Evolutionary conservation across 345 rosid genomes (phyloP).

Genomic region (Syzygium aqueum): DNA sequence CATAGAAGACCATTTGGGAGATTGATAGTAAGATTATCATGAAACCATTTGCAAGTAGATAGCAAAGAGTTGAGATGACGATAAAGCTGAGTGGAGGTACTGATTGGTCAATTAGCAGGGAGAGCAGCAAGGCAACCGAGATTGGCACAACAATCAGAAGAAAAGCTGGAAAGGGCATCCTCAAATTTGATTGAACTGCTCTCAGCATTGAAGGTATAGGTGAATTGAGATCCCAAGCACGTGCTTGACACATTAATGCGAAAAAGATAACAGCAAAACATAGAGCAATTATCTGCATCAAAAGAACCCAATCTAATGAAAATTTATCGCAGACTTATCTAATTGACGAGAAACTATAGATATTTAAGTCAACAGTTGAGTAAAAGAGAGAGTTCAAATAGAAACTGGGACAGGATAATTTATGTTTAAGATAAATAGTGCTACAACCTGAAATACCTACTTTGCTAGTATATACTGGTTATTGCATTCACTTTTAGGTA

Average conservation of each 20-base stretch:
- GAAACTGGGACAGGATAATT: neutral
- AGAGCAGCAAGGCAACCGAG: slow-evolving; percentile 37
- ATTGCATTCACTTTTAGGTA: neutral
- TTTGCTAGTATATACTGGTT: neutral
- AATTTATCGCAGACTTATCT: neutral
- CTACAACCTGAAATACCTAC: neutral
- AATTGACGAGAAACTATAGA: neutral
- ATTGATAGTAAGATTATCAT: slow-evolving; percentile 42
- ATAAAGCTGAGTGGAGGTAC: slow-evolving; percentile 69
- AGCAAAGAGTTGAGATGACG: slow-evolving; percentile 55
- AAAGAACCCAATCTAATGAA: slow-evolving; percentile 2
- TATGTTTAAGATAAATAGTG: neutral
- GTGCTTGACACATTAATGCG: slow-evolving; percentile 79
- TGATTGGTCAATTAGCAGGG: slow-evolving; percentile 57
- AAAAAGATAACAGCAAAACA: slow-evolving; percentile 55
- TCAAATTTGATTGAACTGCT: slow-evolving; percentile 76
- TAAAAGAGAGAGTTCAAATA: neutral
- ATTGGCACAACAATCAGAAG: slow-evolving; percentile 50
- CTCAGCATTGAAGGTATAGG: slow-evolving; percentile 66
- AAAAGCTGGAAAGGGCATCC: slow-evolving; percentile 65
- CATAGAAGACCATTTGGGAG: slow-evolving; percentile 65
- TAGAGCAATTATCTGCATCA: slow-evolving; percentile 57
- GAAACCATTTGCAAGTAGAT: slow-evolving; percentile 65
- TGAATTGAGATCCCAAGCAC: slow-evolving; percentile 54
- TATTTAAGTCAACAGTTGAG: neutral